These are phyloP conservation scores for Rhodotorula sp. DNA, from an alignment of 1,284 basidiomycete species.

Conservation along the genomic window DNA sequence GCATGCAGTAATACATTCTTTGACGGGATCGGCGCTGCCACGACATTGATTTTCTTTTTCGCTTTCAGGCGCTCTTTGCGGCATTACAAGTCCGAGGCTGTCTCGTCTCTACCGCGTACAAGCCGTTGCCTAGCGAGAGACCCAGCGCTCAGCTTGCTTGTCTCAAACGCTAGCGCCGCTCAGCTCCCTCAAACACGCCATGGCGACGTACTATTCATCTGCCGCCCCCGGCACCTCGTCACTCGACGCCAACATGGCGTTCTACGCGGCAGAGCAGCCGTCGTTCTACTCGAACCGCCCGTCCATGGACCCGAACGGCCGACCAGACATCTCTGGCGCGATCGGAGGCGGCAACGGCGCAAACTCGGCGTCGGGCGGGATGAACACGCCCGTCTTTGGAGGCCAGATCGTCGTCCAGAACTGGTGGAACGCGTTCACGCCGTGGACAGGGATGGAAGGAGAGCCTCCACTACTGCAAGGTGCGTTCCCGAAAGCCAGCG, in stretches of 20 bases:
- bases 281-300: constrained; percentile 27
- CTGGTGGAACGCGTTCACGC: constrained; percentile 89
- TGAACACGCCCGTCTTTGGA: constrained; percentile 1
- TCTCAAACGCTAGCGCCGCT: not conserved
- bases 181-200: too few relatives aligned
- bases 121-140: not conserved
- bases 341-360: constrained; percentile 29
- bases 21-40: too few relatives aligned
- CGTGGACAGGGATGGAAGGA: constrained; percentile 81
- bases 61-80: too few relatives aligned
- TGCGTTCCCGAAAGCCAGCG: constrained; percentile 49
- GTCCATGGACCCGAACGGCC: constrained; percentile 21
- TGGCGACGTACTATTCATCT: constrained; percentile 6
- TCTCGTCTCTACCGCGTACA: not conserved
- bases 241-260: constrained; percentile 27
- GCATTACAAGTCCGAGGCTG: too few relatives aligned
- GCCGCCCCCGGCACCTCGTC: not conserved
- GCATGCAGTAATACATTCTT: too few relatives aligned
- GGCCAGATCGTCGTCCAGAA: constrained; percentile 36
- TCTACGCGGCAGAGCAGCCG: constrained; percentile 25
- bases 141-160: not conserved
- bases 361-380: not conserved
- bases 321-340: constrained; percentile 21
- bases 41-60: too few relatives aligned
- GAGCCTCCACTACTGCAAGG: constrained; percentile 91